phyloP scores from a whole-genome alignment of 2,329 filamentous ascomycete species.

The Cercospora sp. region DNA sequence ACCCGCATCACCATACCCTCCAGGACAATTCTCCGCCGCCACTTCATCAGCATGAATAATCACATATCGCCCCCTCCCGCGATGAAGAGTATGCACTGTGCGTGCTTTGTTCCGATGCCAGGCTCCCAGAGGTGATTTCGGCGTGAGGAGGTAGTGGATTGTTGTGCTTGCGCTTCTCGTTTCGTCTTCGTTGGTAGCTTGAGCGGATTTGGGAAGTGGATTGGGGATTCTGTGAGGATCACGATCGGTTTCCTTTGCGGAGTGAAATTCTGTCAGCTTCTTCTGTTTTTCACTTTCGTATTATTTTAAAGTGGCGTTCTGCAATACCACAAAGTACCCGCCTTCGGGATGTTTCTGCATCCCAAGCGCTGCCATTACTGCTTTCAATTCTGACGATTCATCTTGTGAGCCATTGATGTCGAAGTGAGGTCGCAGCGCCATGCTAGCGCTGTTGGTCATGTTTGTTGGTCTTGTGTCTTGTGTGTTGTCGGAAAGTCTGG shows the following conservation, averaged over 20 bases:
- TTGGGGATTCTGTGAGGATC: conserved; percentile 55
- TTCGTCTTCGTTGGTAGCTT: conserved; percentile 2
- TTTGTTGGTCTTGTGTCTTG: background rate
- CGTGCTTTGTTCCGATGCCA: conserved; percentile 65
- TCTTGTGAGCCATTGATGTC: conserved; percentile 13
- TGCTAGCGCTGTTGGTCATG: background rate
- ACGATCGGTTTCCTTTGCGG: conserved; percentile 56
- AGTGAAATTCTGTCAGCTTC: background rate
- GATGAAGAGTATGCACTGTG: conserved; percentile 63
- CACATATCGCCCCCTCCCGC: conserved; percentile 63
- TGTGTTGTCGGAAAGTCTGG: background rate
- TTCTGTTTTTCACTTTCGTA: too few relatives aligned
- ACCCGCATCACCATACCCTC: conserved; percentile 48
- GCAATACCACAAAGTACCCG: conserved; percentile 55
- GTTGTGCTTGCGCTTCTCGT: conserved; percentile 58
- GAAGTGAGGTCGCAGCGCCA: conserved; percentile 5
- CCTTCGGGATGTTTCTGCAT: conserved; percentile 62
- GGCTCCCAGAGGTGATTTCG: conserved; percentile 54
- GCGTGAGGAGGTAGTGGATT: conserved; percentile 66
- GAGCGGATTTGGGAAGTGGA: conserved; percentile 48
- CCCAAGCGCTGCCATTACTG: conserved; percentile 48
- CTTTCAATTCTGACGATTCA: conserved; percentile 29
- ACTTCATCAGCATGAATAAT: conserved; percentile 60
- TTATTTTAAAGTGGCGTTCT: too few relatives aligned
- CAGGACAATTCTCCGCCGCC: conserved; percentile 21